Percentiles rank a stretch among this genome's conserved stretches.
Evolutionary conservation across 2,329 filamentous ascomycete species (phyloP).

Genomic region (Hymenoscyphus albidus): DNA sequence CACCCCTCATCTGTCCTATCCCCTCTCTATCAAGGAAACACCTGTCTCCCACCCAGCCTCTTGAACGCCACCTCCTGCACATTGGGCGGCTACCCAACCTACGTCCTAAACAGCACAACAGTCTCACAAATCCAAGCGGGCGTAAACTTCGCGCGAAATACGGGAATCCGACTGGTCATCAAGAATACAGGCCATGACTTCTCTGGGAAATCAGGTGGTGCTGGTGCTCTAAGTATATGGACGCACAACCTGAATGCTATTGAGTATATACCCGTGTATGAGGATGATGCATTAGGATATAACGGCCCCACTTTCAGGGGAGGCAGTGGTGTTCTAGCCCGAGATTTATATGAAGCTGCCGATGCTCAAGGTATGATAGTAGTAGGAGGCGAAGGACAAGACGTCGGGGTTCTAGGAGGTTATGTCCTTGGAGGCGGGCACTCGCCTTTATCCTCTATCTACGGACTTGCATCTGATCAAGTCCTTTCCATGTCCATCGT

Average conservation of each 20-base stretch:
- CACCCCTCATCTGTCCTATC: slow-evolving; percentile 43
- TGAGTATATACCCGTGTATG: slow-evolving; percentile 36
- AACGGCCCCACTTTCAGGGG: slow-evolving; percentile 37
- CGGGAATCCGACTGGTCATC: slow-evolving; percentile 39
- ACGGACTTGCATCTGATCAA: slow-evolving; percentile 60
- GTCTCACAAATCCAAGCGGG: slow-evolving; percentile 44
- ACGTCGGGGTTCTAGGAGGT: slow-evolving; percentile 37
- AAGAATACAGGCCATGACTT: slow-evolving; percentile 26
- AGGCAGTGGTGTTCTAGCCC: slow-evolving; percentile 44
- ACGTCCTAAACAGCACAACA: slow-evolving; percentile 35
- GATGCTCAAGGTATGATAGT: slow-evolving; percentile 42
- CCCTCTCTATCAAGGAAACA: slow-evolving; percentile 42
- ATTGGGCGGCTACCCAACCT: slow-evolving; percentile 29
- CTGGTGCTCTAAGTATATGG: slow-evolving; percentile 50
- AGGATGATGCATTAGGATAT: slow-evolving; percentile 24
- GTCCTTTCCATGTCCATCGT: slow-evolving; percentile 55
- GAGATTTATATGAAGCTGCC: slow-evolving; percentile 42
- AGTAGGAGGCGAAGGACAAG: slow-evolving; percentile 46
- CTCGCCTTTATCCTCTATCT: slow-evolving; percentile 46
- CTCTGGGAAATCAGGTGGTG: slow-evolving; percentile 28
- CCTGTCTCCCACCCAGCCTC: slow-evolving; percentile 41
- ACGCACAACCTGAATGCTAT: slow-evolving; percentile 43
- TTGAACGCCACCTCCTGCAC: slow-evolving; percentile 8
- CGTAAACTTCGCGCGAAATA: slow-evolving; percentile 41
- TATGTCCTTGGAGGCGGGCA: slow-evolving; percentile 52